Base-by-base conservation (phyloP, 768 basidiomycete genomes). In the Russula abietina region DNA sequence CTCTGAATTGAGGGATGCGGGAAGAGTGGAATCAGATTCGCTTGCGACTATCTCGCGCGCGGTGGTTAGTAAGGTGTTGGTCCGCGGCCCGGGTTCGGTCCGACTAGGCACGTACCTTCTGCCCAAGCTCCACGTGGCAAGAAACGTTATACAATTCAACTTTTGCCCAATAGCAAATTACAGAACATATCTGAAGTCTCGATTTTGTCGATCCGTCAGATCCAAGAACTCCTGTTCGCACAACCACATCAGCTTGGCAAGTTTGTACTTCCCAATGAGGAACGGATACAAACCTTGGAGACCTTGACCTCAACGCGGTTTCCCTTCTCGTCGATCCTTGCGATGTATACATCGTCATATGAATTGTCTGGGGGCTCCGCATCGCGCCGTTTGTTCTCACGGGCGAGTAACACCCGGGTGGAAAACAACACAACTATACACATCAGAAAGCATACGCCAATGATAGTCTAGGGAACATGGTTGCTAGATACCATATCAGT, bases 401-500 rank as follows among this genome's bases (percentile, higher is more conserved):
- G 72, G 2, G 75, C 69, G 41, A 91, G 79, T 30, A 83, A 46
- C 57, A 67, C 73, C 26, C 87, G 83, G 59, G 91, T 82, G 45
- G 70, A 30, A 24, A 84, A 74, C 17, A 81, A 49, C 67, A 81
- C 56, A 11, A 74, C 33, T 48, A 86, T 83, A 72, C 85, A 85
- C 30, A 71, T 61, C 11, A 75, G 63, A 70, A 86, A 85, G 73
- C 86, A 87, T 57, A 84, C 70, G 1, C 86, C 83, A 59, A 91
- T 89, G 66, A 91, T 79, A 57, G 80, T 81, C 91, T 90, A 92
- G 2, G 89, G 90, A 36, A 91, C 71, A 60, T 80, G 85, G 66
- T 90, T 88, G 54, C 87, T 87, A 24, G 19, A 48, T 17, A 46
- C 30, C 46, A 3, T 19, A 46, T 55, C 19, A 45, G 45, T 14